These are phyloP conservation scores for Sporothrix sp. DNA, from an alignment of 2,329 filamentous ascomycete genomes.

Conservation along the genomic window DNA sequence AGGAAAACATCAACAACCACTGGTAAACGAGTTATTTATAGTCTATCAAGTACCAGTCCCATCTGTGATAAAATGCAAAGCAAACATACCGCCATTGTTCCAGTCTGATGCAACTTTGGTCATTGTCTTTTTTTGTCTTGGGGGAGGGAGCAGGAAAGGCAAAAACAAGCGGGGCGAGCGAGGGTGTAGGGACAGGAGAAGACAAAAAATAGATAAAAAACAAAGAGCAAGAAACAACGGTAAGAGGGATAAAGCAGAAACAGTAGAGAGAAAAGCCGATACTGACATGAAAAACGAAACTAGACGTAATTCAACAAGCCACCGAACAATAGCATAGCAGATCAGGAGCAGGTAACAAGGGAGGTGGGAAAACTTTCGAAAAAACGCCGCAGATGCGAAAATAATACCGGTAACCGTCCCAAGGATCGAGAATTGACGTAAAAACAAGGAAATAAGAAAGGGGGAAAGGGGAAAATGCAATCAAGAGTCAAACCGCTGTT, in stretches of 20 bases:
- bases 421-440: constrained; percentile 10
- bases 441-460: constrained; percentile 14
- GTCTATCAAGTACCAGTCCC: constrained; percentile 26
- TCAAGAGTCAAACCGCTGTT: constrained; percentile 14
- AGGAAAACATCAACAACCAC: constrained; percentile 16
- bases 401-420: constrained; percentile 15
- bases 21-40: constrained; percentile 18
- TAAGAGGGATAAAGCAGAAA: constrained; percentile 18
- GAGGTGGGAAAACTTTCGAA: constrained; percentile 17
- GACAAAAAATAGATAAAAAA: constrained; percentile 13
- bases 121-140: constrained; percentile 23
- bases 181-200: not conserved
- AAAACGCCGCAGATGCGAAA: constrained; percentile 21
- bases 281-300: constrained; percentile 20
- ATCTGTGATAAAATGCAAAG: constrained; percentile 27
- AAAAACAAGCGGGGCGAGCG: not conserved
- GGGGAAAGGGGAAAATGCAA: not conserved
- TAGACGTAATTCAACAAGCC: not conserved
- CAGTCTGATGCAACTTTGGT: constrained; percentile 29
- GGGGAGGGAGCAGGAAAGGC: not conserved
- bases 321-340: not conserved
- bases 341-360: constrained; percentile 17
- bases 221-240: constrained; percentile 12
- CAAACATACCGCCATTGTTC: constrained; percentile 27
- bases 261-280: constrained; percentile 16